phyloP scores from a whole-genome alignment of 2,329 filamentous ascomycete genomes.

The Monilinia polystroma region DNA sequence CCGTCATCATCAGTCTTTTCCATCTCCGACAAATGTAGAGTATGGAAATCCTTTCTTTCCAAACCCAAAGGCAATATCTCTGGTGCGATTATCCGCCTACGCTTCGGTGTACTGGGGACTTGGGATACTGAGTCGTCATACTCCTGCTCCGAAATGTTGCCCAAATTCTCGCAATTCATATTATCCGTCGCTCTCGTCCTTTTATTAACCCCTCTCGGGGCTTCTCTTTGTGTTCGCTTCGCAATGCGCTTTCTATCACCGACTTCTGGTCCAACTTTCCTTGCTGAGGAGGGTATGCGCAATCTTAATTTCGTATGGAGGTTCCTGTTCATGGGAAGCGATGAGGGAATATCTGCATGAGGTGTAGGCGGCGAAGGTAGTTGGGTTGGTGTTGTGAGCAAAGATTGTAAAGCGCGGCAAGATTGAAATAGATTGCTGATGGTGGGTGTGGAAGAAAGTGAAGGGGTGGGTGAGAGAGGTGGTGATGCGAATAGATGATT shows the following conservation, averaged over 20 bases:
- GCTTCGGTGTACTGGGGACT: slow-evolving; percentile 54
- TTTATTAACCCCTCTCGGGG: slow-evolving; percentile 52
- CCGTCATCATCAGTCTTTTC: neutral
- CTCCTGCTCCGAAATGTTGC: slow-evolving; percentile 36
- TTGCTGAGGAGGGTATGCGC: slow-evolving; percentile 43
- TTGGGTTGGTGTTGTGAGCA: slow-evolving; percentile 49
- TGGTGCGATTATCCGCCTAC: slow-evolving; percentile 56
- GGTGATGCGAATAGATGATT: slow-evolving; percentile 55
- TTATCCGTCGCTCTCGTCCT: slow-evolving; percentile 49
- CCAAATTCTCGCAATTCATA: slow-evolving; percentile 46
- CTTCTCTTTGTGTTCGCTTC: slow-evolving; percentile 48
- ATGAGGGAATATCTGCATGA: slow-evolving; percentile 33
- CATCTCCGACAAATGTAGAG: slow-evolving; percentile 43
- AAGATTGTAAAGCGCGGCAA: slow-evolving; percentile 60
- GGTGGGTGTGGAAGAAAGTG: slow-evolving; percentile 51
- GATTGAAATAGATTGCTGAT: slow-evolving; percentile 58
- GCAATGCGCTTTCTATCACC: slow-evolving; percentile 46
- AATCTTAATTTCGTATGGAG: slow-evolving; percentile 54
- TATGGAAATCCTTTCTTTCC: slow-evolving; percentile 58
- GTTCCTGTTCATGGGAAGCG: slow-evolving; percentile 31
- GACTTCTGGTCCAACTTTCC: slow-evolving; percentile 36
- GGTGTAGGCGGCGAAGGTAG: slow-evolving; percentile 56
- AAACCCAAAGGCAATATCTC: slow-evolving; percentile 60
- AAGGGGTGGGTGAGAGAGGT: slow-evolving; percentile 50
- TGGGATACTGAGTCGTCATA: slow-evolving; percentile 33